Conservation (phyloP, 257 asterid species). For the Lithospermum erythrorhizon region DNA sequence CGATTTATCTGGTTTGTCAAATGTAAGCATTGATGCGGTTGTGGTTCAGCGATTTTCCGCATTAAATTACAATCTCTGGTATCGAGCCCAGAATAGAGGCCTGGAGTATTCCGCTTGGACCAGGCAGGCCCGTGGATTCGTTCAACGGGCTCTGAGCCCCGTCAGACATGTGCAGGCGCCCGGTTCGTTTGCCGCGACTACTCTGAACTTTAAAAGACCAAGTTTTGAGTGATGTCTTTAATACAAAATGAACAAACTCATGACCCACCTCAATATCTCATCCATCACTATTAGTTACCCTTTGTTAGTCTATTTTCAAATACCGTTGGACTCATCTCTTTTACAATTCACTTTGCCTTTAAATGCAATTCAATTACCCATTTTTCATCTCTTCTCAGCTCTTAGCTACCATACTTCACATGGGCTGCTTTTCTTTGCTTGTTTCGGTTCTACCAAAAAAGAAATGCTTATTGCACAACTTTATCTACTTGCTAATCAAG, state of each 20-base stretch:
- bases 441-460: conserved; percentile 47
- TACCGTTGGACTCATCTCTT: conserved; percentile 24
- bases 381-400: conserved; percentile 6
- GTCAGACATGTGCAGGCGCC: no score
- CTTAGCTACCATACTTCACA: conserved; percentile 10
- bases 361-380: not conserved
- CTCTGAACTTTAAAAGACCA: no score
- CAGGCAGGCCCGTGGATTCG: no score
- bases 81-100: no score
- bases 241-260: conserved; percentile 9
- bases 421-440: conserved; percentile 74
- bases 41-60: no score
- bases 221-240: conserved; percentile 2
- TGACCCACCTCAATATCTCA: conserved; percentile 28
- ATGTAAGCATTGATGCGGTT: no score
- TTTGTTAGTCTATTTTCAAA: conserved; percentile 51
- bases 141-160: no score
- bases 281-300: not conserved
- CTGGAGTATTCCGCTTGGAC: no score
- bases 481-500: conserved; percentile 23
- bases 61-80: no score
- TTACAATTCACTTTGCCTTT: not conserved
- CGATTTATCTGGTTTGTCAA: no score
- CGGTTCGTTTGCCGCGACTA: no score
- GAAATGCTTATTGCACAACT: conserved; percentile 23